Evolutionary conservation across 257 asterid genomes (phyloP).

Genomic region (Fraxinus cuspidata): DNA sequence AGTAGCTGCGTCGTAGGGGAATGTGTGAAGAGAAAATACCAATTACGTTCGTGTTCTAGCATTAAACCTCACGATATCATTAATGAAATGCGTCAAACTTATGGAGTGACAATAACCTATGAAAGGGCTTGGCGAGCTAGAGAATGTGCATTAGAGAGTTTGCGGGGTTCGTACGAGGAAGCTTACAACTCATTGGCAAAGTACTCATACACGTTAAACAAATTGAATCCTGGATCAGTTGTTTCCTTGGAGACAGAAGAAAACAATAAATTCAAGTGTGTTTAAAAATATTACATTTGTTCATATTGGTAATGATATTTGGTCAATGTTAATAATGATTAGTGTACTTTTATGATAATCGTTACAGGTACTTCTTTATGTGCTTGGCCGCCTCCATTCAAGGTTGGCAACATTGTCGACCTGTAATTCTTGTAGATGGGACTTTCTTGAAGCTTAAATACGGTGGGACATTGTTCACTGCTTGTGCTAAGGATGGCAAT

Average conservation of each 20-base stretch:
- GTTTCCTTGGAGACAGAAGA: neutral
- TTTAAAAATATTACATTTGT: neutral
- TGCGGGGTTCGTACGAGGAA: conserved; percentile 6
- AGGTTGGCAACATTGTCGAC: conserved; percentile 12
- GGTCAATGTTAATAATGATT: neutral
- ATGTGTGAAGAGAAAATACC: neutral
- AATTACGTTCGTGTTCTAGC: neutral
- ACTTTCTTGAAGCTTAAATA: conserved; percentile 5
- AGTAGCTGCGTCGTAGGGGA: neutral
- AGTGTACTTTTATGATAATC: neutral
- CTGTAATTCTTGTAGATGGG: conserved; percentile 4
- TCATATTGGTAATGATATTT: neutral
- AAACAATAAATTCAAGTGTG: neutral
- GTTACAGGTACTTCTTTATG: conserved; percentile 4
- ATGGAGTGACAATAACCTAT: neutral
- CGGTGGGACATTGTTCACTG: conserved; percentile 5
- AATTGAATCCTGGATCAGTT: neutral
- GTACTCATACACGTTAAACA: neutral
- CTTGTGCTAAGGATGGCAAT: conserved; percentile 6
- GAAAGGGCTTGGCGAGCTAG: conserved; percentile 10
- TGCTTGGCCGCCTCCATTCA: conserved; percentile 4
- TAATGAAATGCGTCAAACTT: conserved; percentile 2
- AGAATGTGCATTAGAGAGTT: neutral
- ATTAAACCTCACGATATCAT: neutral
- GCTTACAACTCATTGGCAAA: neutral